Conservation (phyloP, 2,329 filamentous ascomycete genomes). For the Colletotrichum melonis region DNA sequence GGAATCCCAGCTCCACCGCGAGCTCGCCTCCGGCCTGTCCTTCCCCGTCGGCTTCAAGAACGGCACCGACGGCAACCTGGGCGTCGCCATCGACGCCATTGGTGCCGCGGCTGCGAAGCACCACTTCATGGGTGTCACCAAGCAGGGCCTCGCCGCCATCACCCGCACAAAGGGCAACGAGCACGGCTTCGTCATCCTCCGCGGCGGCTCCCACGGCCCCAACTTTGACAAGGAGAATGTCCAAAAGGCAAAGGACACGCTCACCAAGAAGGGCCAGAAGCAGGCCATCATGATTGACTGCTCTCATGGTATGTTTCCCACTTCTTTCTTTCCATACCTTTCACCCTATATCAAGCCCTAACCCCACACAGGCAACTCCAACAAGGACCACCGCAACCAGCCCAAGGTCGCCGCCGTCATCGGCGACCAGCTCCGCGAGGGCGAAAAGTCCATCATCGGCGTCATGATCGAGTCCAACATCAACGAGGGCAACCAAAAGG, state of each 20-base stretch:
- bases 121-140: slow-evolving; percentile 98
- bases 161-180: slow-evolving; percentile 94
- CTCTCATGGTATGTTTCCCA: slow-evolving; percentile 79
- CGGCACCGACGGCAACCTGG: slow-evolving; percentile 91
- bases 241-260: slow-evolving; percentile 78
- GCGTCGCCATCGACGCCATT: slow-evolving; percentile 95
- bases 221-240: slow-evolving; percentile 94
- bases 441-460: slow-evolving; percentile 89
- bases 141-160: slow-evolving; percentile 95
- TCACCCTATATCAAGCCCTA: too few relatives aligned
- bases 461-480: slow-evolving; percentile 99
- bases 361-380: slow-evolving; percentile 80
- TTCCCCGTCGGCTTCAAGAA: slow-evolving; percentile 99
- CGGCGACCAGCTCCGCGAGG: slow-evolving; percentile 86
- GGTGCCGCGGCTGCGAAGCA: slow-evolving; percentile 87
- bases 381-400: slow-evolving; percentile 97
- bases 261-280: slow-evolving; percentile 85
- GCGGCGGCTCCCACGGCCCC: slow-evolving; percentile 90
- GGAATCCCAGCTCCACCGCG: slow-evolving; percentile 95
- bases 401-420: slow-evolving; percentile 88
- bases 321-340: too few relatives aligned
- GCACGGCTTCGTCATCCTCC: slow-evolving; percentile 96
- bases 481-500: slow-evolving; percentile 90
- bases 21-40: slow-evolving; percentile 92
- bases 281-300: slow-evolving; percentile 98